Percentiles rank a stretch among this genome's conserved stretches.
phyloP scores from a whole-genome alignment of 2,329 filamentous ascomycete genomes.

The Dothistroma pini region DNA sequence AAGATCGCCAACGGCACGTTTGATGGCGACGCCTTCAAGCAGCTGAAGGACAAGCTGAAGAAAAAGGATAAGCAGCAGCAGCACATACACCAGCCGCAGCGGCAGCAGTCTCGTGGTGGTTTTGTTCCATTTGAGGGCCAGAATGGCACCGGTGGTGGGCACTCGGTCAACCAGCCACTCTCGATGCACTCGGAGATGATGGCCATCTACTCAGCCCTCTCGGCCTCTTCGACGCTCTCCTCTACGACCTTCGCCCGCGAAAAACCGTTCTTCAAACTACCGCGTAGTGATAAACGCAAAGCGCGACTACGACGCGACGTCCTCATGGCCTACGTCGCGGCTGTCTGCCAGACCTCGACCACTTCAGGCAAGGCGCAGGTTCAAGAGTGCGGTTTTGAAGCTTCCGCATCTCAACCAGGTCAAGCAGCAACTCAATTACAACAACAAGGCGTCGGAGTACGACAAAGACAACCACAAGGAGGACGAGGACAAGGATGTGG shows the following conservation, averaged over 20 bases:
- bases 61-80: slow-evolving; percentile 37
- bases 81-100: slow-evolving; percentile 30
- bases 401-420: slow-evolving; percentile 41
- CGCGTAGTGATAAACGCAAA: slow-evolving; percentile 48
- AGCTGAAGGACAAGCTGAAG: slow-evolving; percentile 33
- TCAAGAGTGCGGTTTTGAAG: slow-evolving; percentile 51
- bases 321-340: slow-evolving; percentile 46
- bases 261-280: slow-evolving; percentile 52
- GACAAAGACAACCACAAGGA: slow-evolving; percentile 20
- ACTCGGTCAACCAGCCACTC: slow-evolving; percentile 43
- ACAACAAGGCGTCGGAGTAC: slow-evolving; percentile 21
- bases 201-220: slow-evolving; percentile 51
- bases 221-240: slow-evolving; percentile 43
- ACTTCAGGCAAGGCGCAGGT: slow-evolving; percentile 37
- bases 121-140: slow-evolving; percentile 41
- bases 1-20: slow-evolving; percentile 35
- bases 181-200: slow-evolving; percentile 57
- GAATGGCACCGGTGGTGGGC: slow-evolving; percentile 35
- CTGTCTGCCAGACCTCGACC: slow-evolving; percentile 39
- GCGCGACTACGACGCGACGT: slow-evolving; percentile 41
- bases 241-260: slow-evolving; percentile 43
- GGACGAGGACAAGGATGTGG: slow-evolving; percentile 22
- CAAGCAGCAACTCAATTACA: slow-evolving; percentile 11
- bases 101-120: slow-evolving; percentile 18
- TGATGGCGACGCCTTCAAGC: slow-evolving; percentile 37